These are phyloP conservation scores for Candida boleticola DNA, from an alignment of 805 yeast species.

Conservation along the genomic window DNA sequence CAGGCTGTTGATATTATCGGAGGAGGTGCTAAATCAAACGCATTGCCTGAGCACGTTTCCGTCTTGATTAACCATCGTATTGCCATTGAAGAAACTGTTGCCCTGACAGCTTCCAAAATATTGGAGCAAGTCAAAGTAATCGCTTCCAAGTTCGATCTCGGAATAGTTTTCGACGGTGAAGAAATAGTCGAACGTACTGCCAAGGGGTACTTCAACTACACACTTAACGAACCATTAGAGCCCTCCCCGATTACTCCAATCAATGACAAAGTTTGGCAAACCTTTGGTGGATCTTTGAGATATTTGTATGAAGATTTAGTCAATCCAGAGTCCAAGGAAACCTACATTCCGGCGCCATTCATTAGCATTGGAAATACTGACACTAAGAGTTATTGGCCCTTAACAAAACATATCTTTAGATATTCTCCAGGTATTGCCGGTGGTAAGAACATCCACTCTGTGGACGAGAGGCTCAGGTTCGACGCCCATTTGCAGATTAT, in stretches of 20 bases:
- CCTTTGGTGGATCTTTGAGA: conserved; percentile 36
- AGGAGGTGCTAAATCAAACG: conserved; percentile 52
- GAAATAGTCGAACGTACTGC: conserved; percentile 20
- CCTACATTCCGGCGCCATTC: conserved; percentile 32
- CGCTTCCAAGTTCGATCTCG: conserved; percentile 38
- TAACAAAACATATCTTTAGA: conserved; percentile 36
- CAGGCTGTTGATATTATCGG: conserved; percentile 47
- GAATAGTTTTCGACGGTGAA: conserved; percentile 28
- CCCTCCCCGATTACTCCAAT: conserved; percentile 41
- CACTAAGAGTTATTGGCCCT: conserved; percentile 41
- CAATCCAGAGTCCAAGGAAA: conserved; percentile 20
- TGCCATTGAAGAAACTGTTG: conserved; percentile 42
- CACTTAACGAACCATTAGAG: conserved; percentile 23
- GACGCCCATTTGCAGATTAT: conserved; percentile 33
- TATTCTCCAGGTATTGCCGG: conserved; percentile 25
- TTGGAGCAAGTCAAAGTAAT: conserved; percentile 25
- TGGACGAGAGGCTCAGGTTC: conserved; percentile 29
- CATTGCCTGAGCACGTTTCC: conserved; percentile 48
- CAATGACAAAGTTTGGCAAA: conserved; percentile 30
- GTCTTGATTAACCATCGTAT: conserved; percentile 45
- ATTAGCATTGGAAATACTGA: conserved; percentile 41
- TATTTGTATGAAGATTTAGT: conserved; percentile 37
- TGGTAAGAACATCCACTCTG: conserved; percentile 30
- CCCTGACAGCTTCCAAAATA: conserved; percentile 29
- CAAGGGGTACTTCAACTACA: conserved; percentile 32